These are phyloP conservation scores for Ophidiomyces ophidiicola DNA, from an alignment of 2,329 filamentous ascomycete species.

Conservation along the genomic window DNA sequence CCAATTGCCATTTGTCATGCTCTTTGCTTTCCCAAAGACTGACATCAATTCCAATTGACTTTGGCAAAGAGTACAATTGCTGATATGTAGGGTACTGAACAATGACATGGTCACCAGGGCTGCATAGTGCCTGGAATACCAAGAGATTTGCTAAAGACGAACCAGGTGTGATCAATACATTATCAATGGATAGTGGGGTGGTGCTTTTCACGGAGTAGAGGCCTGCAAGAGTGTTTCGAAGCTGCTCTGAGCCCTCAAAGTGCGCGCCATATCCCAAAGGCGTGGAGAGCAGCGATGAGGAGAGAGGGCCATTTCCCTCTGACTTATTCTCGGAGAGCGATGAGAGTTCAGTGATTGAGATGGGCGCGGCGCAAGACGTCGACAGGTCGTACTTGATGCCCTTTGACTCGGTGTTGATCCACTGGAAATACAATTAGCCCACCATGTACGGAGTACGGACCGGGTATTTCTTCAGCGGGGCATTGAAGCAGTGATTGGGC, in stretches of 20 bases:
- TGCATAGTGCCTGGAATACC: constrained; percentile 59
- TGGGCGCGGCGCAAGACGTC: constrained; percentile 45
- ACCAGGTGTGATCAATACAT: constrained; percentile 64
- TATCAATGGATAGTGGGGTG: constrained; percentile 42
- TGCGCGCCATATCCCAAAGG: constrained; percentile 64
- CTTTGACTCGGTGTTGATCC: constrained; percentile 45
- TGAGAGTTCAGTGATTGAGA: constrained; percentile 43
- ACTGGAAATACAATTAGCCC: constrained; percentile 25
- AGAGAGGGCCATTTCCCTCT: constrained; percentile 18
- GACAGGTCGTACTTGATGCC: constrained; percentile 45
- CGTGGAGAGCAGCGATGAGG: constrained; percentile 38
- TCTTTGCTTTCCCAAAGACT: constrained; percentile 60
- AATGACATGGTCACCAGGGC: constrained; percentile 67
- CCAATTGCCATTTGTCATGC: constrained; percentile 53
- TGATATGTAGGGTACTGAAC: constrained; percentile 83
- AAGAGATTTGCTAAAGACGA: constrained; percentile 78
- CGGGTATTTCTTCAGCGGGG: neutral
- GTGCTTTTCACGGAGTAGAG: constrained; percentile 49
- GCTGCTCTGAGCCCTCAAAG: constrained; percentile 46
- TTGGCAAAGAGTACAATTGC: constrained; percentile 65
- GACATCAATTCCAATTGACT: constrained; percentile 62
- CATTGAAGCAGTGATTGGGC: neutral
- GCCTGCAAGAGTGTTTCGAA: constrained; percentile 53
- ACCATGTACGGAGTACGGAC: too few relatives aligned
- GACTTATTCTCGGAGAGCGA: constrained; percentile 43